phyloP scores from a whole-genome alignment of 352 stramenopile genomes.

The Globisporangium spiculum region DNA sequence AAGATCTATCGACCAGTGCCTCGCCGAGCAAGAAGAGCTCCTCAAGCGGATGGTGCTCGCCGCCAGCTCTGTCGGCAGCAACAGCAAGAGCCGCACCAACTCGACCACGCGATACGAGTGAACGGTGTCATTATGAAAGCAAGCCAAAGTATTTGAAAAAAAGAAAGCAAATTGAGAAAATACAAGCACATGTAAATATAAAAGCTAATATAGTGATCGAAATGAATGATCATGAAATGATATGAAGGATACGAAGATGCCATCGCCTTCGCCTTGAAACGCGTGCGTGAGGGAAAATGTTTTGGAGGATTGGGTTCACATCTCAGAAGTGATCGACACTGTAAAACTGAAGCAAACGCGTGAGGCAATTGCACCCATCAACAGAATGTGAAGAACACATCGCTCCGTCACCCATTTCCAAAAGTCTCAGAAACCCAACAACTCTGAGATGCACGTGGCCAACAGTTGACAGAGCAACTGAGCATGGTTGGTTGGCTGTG shows the following conservation, averaged over 20 bases:
- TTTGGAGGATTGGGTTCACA: background rate
- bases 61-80: background rate
- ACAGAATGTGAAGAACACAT: background rate
- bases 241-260: background rate
- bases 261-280: background rate
- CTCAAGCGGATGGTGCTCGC: constrained; percentile 25
- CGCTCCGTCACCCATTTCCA: too few species aligned
- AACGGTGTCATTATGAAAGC: background rate
- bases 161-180: background rate
- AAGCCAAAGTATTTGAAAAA: background rate
- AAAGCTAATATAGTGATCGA: background rate
- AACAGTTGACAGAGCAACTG: background rate
- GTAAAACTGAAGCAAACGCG: background rate
- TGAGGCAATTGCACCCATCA: background rate
- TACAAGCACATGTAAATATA: background rate
- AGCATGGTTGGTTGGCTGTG: background rate
- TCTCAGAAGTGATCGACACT: background rate
- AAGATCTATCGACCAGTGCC: constrained; percentile 22
- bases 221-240: background rate
- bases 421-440: background rate
- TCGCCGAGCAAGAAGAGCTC: constrained; percentile 31
- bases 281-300: background rate
- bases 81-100: constrained; percentile 5
- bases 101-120: constrained; percentile 1
- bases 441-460: background rate